Conservation (phyloP, 495 filamentous ascomycete species). For the Tetracladium setigerum region DNA sequence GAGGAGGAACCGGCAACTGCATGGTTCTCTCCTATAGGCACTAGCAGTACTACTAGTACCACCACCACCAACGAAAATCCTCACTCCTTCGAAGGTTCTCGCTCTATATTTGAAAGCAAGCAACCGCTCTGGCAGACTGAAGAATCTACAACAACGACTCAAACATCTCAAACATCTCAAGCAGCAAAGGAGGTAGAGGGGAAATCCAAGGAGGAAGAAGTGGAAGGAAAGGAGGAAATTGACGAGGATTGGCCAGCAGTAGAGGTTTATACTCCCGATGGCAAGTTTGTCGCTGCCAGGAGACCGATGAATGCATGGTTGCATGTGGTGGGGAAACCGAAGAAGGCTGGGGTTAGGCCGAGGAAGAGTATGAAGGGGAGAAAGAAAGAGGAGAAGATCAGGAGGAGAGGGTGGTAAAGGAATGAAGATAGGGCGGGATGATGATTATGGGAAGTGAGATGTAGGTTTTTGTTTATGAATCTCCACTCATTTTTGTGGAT, state of each 20-base stretch:
- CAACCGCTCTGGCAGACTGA: no score
- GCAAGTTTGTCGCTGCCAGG: conserved; percentile 62
- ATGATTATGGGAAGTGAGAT: no score
- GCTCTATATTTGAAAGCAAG: no score
- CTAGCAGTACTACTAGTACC: background rate
- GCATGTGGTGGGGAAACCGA: conserved; percentile 24
- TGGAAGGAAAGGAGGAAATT: conserved; percentile 9
- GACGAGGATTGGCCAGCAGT: conserved; percentile 47
- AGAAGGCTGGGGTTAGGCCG: conserved; percentile 27
- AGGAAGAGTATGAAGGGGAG: conserved; percentile 52
- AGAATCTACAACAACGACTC: conserved; percentile 11
- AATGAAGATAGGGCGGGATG: background rate
- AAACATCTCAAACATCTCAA: conserved; percentile 5
- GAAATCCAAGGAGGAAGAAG: background rate
- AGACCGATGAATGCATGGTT: conserved; percentile 67
- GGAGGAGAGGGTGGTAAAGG: conserved; percentile 1
- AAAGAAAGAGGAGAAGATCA: conserved; percentile 43
- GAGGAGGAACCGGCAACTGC: conserved; percentile 11
- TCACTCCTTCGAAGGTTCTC: no score
- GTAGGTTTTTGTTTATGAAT: no score
- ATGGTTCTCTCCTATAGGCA: background rate
- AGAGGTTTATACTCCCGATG: conserved; percentile 80
- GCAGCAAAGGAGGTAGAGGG: conserved; percentile 12
- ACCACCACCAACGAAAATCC: no score
- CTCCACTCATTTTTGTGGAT: no score